Evolutionary conservation across 2,329 filamentous ascomycete genomes (phyloP), one percentile per base, ranked within the genome.

Genomic region (Diaporthe citriasiana): DNA sequence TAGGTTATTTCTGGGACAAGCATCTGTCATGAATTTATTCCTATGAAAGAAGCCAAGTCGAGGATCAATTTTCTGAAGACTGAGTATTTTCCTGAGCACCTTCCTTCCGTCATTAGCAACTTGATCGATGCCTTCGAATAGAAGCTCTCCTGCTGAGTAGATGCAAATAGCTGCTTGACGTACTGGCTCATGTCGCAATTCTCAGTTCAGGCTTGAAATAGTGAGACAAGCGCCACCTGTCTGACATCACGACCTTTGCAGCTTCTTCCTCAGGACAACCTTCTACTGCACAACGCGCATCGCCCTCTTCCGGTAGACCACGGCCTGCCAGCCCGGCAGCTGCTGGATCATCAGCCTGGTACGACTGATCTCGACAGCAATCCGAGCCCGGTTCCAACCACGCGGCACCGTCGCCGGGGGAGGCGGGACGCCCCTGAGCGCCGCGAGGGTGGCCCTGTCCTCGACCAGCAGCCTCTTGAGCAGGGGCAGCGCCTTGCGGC

Each of bases 381-480:
- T 27, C 10, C 3, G 4, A 8, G 1, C 0, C 5, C 3, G 4
- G 19, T 1, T 17, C 42, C 27, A 35, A 19, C 1, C 12, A 1
- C 2, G 5, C 27, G 3, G 27, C 0, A 9, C 13, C 1, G 2
- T 2, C 7, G 42, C 15, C 4, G 1, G 1, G 1, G 27, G 42
- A 4, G 19, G 27, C 12, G 19, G 42, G 0, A 3, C 6, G 25
- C 17, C 42, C 0, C 2, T 25, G 27, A 65, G 42, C 10, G 2
- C 1, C 5, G 10, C 10, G 12, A 35, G 27, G 22, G 19, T 33
- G 42, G 17, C 17, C 1, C 5, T 9, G 19, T 35, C 60, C 6
- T 65, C 60, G 10, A 1, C 10, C 19, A 35, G 12, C 27, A 65
- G 60, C 27, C 19, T 15, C 19, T 10, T 12, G 19, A 65, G 42